Evolutionary conservation across 2,329 filamentous ascomycete genomes (phyloP).

Genomic region (Sporothrix brasiliensis): DNA sequence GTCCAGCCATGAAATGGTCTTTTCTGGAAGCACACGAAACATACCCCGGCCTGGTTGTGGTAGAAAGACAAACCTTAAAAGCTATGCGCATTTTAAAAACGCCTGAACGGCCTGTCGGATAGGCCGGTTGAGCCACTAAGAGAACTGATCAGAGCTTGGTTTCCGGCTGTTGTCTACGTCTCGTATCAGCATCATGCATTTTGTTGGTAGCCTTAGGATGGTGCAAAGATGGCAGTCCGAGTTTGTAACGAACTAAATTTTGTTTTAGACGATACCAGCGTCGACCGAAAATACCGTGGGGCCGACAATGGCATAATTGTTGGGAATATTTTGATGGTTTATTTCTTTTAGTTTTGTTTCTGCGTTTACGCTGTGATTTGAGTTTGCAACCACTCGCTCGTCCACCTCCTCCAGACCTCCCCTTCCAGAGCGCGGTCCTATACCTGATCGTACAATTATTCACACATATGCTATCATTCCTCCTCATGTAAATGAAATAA

Average conservation of each 20-base stretch:
- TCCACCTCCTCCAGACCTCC: neutral
- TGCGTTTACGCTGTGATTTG: slow-evolving; percentile 12
- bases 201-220: neutral
- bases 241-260: slow-evolving; percentile 5
- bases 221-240: neutral
- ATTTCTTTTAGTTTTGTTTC: neutral
- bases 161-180: neutral
- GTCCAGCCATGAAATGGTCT: neutral
- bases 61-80: neutral
- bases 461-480: slow-evolving; percentile 24
- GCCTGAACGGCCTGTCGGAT: neutral
- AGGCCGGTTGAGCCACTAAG: neutral
- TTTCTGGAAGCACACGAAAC: slow-evolving; percentile 26
- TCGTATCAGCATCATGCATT: neutral
- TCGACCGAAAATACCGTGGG: neutral
- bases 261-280: neutral
- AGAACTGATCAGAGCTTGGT: neutral
- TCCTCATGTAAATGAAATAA: neutral
- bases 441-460: slow-evolving; percentile 32
- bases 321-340: slow-evolving; percentile 5
- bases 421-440: slow-evolving; percentile 16
- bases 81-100: neutral
- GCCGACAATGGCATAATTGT: neutral
- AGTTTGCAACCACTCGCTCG: slow-evolving; percentile 4
- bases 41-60: slow-evolving; percentile 1